Evolutionary conservation across 2,329 filamentous ascomycete species (phyloP).

Genomic region (Colletotrichum sp.): DNA sequence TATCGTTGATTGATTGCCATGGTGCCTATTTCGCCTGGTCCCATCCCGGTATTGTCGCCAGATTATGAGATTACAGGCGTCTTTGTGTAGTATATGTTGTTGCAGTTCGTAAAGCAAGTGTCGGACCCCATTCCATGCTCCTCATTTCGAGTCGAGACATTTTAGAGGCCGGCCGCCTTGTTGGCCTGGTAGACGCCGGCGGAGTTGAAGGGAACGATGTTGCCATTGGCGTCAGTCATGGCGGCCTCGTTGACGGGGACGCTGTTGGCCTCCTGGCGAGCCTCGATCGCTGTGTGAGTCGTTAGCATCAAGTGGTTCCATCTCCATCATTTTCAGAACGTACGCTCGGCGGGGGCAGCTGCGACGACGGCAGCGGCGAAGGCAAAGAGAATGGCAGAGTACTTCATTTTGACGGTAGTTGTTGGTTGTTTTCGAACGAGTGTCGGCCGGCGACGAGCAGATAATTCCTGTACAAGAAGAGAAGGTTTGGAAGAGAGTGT

Average conservation of each 20-base stretch:
- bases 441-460: conserved; percentile 60
- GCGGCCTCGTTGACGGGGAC: conserved; percentile 43
- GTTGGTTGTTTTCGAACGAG: conserved; percentile 30
- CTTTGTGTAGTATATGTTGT: not conserved
- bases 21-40: conserved; percentile 5
- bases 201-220: conserved; percentile 50
- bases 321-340: not conserved
- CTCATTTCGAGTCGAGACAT: not conserved
- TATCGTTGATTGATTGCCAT: conserved; percentile 13
- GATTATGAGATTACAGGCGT: conserved; percentile 6
- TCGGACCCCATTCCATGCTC: not conserved
- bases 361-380: conserved; percentile 53
- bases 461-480: conserved; percentile 33
- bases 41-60: conserved; percentile 1
- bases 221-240: conserved; percentile 52
- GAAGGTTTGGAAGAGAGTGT: conserved; percentile 22
- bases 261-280: conserved; percentile 30
- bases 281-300: conserved; percentile 32
- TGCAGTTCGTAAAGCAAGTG: not conserved
- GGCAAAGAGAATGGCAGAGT: conserved; percentile 51
- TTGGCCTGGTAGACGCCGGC: conserved; percentile 46
- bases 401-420: conserved; percentile 56
- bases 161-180: conserved; percentile 40
- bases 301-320: conserved; percentile 1
- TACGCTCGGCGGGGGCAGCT: conserved; percentile 28